Evolutionary conservation across 2,329 filamentous ascomycete genomes (phyloP).

Genomic region (Coniochaeta sp.): DNA sequence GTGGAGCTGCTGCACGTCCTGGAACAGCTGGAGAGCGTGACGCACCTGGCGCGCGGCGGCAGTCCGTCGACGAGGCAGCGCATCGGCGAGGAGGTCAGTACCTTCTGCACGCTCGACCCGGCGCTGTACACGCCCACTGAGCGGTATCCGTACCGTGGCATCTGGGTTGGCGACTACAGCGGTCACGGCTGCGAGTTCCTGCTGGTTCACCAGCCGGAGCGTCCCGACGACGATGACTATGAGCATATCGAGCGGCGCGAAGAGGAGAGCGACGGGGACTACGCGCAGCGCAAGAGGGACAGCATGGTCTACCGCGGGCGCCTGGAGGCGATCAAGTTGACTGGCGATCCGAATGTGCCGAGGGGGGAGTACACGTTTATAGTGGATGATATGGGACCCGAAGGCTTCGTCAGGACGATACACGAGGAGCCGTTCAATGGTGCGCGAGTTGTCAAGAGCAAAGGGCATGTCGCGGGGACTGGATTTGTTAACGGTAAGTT

Average conservation of each 20-base stretch:
- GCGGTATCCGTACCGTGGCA: slow-evolving; percentile 77
- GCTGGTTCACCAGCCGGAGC: slow-evolving; percentile 67
- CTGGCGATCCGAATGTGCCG: slow-evolving; percentile 84
- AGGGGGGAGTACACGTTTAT: slow-evolving; percentile 79
- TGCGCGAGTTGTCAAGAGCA: slow-evolving; percentile 63
- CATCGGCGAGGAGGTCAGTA: slow-evolving; percentile 50
- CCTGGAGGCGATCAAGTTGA: slow-evolving; percentile 82
- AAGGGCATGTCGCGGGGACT: slow-evolving; percentile 68
- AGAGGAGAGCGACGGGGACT: slow-evolving; percentile 38
- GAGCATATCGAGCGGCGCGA: slow-evolving; percentile 31
- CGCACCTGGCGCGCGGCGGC: slow-evolving; percentile 4
- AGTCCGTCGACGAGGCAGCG: slow-evolving; percentile 32
- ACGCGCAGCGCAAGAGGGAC: slow-evolving; percentile 34
- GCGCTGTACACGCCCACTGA: slow-evolving; percentile 72
- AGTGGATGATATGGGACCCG: slow-evolving; percentile 65
- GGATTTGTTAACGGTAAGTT: slow-evolving; percentile 68
- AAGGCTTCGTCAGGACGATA: slow-evolving; percentile 57
- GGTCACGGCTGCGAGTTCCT: slow-evolving; percentile 86
- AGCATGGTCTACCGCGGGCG: slow-evolving; percentile 54
- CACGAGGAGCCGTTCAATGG: slow-evolving; percentile 65
- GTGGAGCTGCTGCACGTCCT: slow-evolving; percentile 9
- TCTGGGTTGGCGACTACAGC: slow-evolving; percentile 89
- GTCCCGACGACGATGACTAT: slow-evolving; percentile 30
- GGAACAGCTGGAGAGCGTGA: not conserved
- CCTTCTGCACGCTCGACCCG: slow-evolving; percentile 65